Percentiles rank a stretch among this genome's conserved stretches.
Evolutionary conservation across 2,329 filamentous ascomycete species (phyloP).

Genomic region (Neofusicoccum kwambonambiense): DNA sequence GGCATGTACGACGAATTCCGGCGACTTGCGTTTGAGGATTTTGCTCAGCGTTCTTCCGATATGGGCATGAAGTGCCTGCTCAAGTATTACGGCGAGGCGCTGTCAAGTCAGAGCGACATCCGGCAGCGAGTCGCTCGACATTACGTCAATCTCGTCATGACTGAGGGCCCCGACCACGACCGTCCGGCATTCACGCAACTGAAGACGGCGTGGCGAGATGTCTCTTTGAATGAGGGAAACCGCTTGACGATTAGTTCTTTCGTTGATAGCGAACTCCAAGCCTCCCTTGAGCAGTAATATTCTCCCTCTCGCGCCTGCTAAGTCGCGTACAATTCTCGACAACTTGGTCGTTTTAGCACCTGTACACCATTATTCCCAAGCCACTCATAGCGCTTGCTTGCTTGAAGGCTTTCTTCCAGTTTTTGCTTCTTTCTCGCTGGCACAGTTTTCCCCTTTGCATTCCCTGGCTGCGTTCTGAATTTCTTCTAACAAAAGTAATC

Average conservation of each 20-base stretch:
- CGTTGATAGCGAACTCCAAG: constrained; percentile 51
- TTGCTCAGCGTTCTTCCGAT: constrained; percentile 49
- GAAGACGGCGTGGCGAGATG: constrained; percentile 54
- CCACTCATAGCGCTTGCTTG: constrained; percentile 8
- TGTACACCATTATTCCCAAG: constrained; percentile 15
- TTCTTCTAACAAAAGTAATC: constrained; percentile 16
- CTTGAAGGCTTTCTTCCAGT: not conserved
- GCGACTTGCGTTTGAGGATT: constrained; percentile 64
- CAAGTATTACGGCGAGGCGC: constrained; percentile 62
- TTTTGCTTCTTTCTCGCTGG: not conserved
- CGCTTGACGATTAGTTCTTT: constrained; percentile 56
- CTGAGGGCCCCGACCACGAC: constrained; percentile 43
- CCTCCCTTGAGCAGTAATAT: constrained; percentile 48
- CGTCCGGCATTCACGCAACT: constrained; percentile 52
- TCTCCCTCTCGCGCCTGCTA: not conserved
- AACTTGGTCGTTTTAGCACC: constrained; percentile 13
- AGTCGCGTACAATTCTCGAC: not conserved
- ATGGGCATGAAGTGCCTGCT: constrained; percentile 63
- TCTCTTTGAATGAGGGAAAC: constrained; percentile 55
- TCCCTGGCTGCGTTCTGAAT: constrained; percentile 8
- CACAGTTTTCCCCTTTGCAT: constrained; percentile 7
- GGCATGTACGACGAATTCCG: constrained; percentile 76
- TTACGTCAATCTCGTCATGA: constrained; percentile 55
- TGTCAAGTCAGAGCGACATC: constrained; percentile 52
- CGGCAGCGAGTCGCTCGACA: constrained; percentile 55